Evolutionary conservation across 257 asterid species (phyloP), one percentile per base, ranked within the genome.

Genomic region (Lycium barbarum): DNA sequence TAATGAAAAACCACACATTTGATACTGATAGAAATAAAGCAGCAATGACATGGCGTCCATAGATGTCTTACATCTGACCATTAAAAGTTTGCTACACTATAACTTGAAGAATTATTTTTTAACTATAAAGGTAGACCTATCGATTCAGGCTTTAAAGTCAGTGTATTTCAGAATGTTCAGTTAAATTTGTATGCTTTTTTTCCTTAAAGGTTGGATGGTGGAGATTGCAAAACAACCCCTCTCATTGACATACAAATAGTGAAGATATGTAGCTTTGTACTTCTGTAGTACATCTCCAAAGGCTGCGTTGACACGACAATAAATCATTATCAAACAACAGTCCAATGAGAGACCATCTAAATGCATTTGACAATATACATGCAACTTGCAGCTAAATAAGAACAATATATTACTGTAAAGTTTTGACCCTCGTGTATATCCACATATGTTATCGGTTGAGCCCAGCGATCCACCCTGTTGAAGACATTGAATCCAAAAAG

Each of bases 381-480:
- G 82, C 26, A 78, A 78, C 5, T 58, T 12, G 82, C 43, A 53
- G 65, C 49, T 26, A 53, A 26, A 51, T 33, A 53, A 74, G 80
- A 33, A 65, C 26, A 49, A 83, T 80, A 86, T 79, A 88, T 85
- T 91, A 96, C 99, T 80, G 98, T 93, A 89, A 96, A 96, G 85
- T 83, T 86, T 84, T 89, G 82, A 47, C 93, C 93, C 84, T 95
- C 98, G 2, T 96, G 95, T 83, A 96, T 84, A 88, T 92, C 97
- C 86, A 96, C 90, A 78, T 96, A 96, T 38, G 95, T 95, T 84
- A 96, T 90, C 49, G 98, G 99, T 84, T 95, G 99, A 80, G 96
- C 88, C 99, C 98, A 96, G 79, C 97, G 89, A 91, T 90, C 91
- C 18, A 89, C 95, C 91, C 98, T 89, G 85, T 88, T 93, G 88